Conservation (phyloP, 805 yeast species). For the Candida jianshihensis region DNA sequence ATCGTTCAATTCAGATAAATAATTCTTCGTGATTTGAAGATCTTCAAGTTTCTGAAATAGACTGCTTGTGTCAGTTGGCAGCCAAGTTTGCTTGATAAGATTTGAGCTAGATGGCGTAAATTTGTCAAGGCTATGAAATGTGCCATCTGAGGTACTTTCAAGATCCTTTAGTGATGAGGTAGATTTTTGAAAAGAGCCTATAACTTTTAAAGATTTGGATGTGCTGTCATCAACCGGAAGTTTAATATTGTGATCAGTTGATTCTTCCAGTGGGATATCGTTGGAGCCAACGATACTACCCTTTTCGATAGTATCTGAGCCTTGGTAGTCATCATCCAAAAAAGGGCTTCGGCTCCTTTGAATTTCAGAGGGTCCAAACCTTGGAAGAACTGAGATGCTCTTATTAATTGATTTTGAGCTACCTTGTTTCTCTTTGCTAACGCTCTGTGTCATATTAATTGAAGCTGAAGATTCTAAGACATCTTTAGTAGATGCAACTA, state of each 20-base stretch:
- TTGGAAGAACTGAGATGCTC: constrained; percentile 12
- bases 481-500: no score
- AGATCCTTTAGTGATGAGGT: no score
- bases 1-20: constrained; percentile 11
- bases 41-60: constrained; percentile 23
- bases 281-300: constrained; percentile 6
- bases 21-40: constrained; percentile 25
- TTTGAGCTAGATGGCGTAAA: constrained; percentile 1
- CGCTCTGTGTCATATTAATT: no score
- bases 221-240: not conserved
- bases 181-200: no score
- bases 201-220: not conserved
- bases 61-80: constrained; percentile 22
- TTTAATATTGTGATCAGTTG: constrained; percentile 22
- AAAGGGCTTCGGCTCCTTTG: constrained; percentile 22
- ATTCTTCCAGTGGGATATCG: constrained; percentile 24
- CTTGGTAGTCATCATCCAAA: constrained; percentile 15
- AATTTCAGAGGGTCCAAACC: constrained; percentile 15
- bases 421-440: no score
- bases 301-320: constrained; percentile 10
- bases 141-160: not conserved
- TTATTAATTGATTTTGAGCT: constrained; percentile 3
- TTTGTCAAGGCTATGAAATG: constrained; percentile 10
- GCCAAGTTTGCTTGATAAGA: constrained; percentile 15
- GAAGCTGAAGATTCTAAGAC: no score